These are phyloP conservation scores for Metschnikowia matae DNA, from an alignment of 805 yeast genomes.

Conservation along the genomic window DNA sequence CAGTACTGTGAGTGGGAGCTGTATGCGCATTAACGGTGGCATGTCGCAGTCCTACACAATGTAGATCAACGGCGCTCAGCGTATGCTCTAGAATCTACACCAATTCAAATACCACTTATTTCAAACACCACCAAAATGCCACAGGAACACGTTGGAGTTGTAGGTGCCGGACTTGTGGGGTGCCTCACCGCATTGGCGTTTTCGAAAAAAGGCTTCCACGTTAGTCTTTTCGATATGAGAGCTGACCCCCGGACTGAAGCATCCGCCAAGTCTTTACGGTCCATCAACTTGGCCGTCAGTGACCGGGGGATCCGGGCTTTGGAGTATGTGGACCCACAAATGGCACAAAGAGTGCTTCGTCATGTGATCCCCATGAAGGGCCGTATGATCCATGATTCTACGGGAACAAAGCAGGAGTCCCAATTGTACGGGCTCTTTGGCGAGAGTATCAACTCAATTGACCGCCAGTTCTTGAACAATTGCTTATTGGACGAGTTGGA, in stretches of 20 bases:
- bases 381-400: conserved; percentile 75
- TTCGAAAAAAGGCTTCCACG: conserved; percentile 65
- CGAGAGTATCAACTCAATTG: conserved; percentile 81
- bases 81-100: not conserved
- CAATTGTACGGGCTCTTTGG: conserved; percentile 80
- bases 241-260: conserved; percentile 52
- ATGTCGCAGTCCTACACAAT: not conserved
- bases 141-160: conserved; percentile 43
- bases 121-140: not conserved
- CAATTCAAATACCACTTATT: not conserved
- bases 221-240: conserved; percentile 69
- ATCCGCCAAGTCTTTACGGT: conserved; percentile 44
- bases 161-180: conserved; percentile 93
- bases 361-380: conserved; percentile 83
- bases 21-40: not conserved
- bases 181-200: conserved; percentile 80
- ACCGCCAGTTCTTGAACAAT: conserved; percentile 65
- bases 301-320: conserved; percentile 76
- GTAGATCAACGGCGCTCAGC: not conserved
- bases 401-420: conserved; percentile 55
- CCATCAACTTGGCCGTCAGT: conserved; percentile 87
- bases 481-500: conserved; percentile 58
- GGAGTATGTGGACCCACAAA: conserved; percentile 52
- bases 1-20: not conserved
- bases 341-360: conserved; percentile 53